Conservation (phyloP, 2,329 filamentous ascomycete species). For the Didymella glomerata region DNA sequence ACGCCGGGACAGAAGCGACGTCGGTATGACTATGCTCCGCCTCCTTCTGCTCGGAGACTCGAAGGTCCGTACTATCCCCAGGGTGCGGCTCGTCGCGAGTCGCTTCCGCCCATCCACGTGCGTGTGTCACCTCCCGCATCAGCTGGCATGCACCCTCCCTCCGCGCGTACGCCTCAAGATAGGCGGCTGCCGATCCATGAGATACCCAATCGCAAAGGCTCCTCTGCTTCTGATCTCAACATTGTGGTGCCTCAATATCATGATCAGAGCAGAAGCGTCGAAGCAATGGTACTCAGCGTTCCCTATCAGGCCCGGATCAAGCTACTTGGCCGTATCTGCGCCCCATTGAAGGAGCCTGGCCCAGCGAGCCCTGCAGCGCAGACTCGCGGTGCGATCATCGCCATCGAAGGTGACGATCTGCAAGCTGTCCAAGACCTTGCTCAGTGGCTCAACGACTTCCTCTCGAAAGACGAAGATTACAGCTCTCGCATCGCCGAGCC, state of each 20-base stretch:
- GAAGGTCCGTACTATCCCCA: slow-evolving; percentile 55
- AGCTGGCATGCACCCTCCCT: slow-evolving; percentile 43
- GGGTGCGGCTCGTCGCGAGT: slow-evolving; percentile 40
- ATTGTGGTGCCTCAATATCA: slow-evolving; percentile 33
- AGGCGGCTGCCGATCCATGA: slow-evolving; percentile 15
- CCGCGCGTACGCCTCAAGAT: slow-evolving; percentile 42
- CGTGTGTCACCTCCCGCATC: slow-evolving; percentile 45
- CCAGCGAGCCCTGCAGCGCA: slow-evolving; percentile 44
- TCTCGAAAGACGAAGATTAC: slow-evolving; percentile 63
- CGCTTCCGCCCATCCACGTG: slow-evolving; percentile 45
- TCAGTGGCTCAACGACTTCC: slow-evolving; percentile 65
- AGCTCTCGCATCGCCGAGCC: slow-evolving; percentile 61
- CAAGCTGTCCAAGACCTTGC: slow-evolving; percentile 72
- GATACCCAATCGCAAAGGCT: slow-evolving; percentile 19
- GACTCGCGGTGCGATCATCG: slow-evolving; percentile 78
- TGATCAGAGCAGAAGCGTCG: slow-evolving; percentile 61
- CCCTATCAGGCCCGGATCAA: slow-evolving; percentile 78
- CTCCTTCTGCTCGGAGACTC: slow-evolving; percentile 64
- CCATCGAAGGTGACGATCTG: slow-evolving; percentile 77
- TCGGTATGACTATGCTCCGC: slow-evolving; percentile 47
- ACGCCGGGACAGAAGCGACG: slow-evolving; percentile 49
- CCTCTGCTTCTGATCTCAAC: slow-evolving; percentile 33
- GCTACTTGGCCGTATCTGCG: slow-evolving; percentile 77
- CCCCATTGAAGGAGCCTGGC: slow-evolving; percentile 61
- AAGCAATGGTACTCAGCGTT: slow-evolving; percentile 78